Conservation (phyloP, 2,329 filamentous ascomycete genomes). For the Dissoconium aciculare region DNA sequence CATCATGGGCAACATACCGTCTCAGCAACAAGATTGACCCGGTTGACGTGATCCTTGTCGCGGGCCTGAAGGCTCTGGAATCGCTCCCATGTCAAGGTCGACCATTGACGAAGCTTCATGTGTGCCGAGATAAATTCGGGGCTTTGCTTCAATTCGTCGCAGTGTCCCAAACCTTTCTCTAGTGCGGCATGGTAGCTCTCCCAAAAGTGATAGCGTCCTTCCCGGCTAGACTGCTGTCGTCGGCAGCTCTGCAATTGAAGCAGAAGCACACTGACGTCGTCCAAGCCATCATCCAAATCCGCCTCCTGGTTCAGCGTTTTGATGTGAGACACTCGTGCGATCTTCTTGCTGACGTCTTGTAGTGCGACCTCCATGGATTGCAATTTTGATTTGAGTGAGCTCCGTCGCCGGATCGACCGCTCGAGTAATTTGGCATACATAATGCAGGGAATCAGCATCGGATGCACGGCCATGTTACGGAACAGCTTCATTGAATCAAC, state of each 20-base stretch:
- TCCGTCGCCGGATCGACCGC: conserved; percentile 6
- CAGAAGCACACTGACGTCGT: no score
- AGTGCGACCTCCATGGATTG: conserved; percentile 8
- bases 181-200: conserved; percentile 7
- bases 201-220: conserved; percentile 12
- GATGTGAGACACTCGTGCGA: not conserved
- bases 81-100: conserved; percentile 6
- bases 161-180: conserved; percentile 8
- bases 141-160: conserved; percentile 1
- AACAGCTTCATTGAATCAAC: no score
- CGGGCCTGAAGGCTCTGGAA: conserved; percentile 9
- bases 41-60: conserved; percentile 9
- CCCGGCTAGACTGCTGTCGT: conserved; percentile 10
- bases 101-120: conserved; percentile 8
- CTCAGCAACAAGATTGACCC: conserved; percentile 7
- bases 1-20: no score
- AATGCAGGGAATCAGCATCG: conserved; percentile 13
- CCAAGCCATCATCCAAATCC: conserved; percentile 2
- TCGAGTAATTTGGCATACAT: conserved; percentile 9
- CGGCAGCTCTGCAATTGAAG: conserved; percentile 11
- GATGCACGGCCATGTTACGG: conserved; percentile 7
- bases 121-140: conserved; percentile 5
- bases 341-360: conserved; percentile 3
- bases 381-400: conserved; percentile 8
- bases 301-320: conserved; percentile 1